A percentile compares a stretch with the other conserved stretches of the same genome.
Evolutionary conservation across 192 early-diverging fungal genomes (phyloP).

Genomic region (Entomortierella lignicola): DNA sequence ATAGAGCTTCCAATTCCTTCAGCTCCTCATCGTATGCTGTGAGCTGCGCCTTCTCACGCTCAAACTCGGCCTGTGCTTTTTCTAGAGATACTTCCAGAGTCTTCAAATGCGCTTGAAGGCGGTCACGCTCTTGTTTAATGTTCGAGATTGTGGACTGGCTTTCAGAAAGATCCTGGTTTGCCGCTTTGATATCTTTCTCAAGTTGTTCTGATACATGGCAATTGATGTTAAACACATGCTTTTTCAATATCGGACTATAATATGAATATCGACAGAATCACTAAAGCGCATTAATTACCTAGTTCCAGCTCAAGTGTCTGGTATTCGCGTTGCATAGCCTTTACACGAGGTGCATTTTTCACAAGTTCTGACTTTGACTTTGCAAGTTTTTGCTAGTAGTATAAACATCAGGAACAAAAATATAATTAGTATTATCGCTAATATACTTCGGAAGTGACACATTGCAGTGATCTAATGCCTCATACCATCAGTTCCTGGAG

Average conservation of each 20-base stretch:
- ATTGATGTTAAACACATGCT: not conserved
- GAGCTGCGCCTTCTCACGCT: slow-evolving; percentile 73
- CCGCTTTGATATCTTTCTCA: slow-evolving; percentile 57
- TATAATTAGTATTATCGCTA: not conserved
- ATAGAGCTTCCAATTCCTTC: slow-evolving; percentile 72
- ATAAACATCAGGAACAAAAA: not conserved
- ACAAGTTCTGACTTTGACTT: slow-evolving; percentile 73
- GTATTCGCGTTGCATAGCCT: slow-evolving; percentile 73
- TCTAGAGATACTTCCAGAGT: slow-evolving; percentile 45
- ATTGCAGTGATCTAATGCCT: not conserved
- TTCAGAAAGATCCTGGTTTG: slow-evolving; percentile 59
- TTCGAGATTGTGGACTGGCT: slow-evolving; percentile 61
- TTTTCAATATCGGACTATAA: not conserved
- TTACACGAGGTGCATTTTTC: slow-evolving; percentile 61
- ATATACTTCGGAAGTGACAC: not conserved
- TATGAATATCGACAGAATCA: too few relatives aligned
- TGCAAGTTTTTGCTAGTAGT: slow-evolving; percentile 69
- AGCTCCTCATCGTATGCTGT: slow-evolving; percentile 84
- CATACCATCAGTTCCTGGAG: slow-evolving; percentile 81
- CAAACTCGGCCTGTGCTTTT: slow-evolving; percentile 65
- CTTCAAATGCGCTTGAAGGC: slow-evolving; percentile 40
- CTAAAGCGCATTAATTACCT: slow-evolving; percentile 58
- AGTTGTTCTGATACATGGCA: slow-evolving; percentile 61
- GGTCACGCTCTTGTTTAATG: slow-evolving; percentile 56
- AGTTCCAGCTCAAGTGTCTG: slow-evolving; percentile 74